A percentile compares a stretch with the other conserved stretches of the same genome.
These are phyloP conservation scores for Dictyostelium purpureum DNA, from an alignment of 78 protist species.

Conservation along the genomic window DNA sequence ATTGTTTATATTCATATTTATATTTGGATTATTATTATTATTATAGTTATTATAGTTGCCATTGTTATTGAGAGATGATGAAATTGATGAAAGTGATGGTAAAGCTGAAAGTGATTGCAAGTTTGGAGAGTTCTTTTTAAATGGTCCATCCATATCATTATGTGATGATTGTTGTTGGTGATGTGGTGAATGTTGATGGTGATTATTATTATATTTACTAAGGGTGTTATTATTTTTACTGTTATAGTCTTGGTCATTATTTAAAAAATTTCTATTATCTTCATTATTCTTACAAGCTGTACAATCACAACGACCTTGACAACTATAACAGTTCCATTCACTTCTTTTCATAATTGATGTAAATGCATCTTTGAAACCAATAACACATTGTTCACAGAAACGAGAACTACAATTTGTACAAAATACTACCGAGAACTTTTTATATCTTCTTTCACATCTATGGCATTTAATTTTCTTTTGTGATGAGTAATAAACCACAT, in stretches of 20 bases:
- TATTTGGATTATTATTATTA: background rate
- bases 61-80: background rate
- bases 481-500: constrained; percentile 13
- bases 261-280: background rate
- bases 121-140: background rate
- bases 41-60: background rate
- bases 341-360: background rate
- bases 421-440: constrained; percentile 16
- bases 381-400: constrained; percentile 36
- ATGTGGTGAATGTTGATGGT: background rate
- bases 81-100: background rate
- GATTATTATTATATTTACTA: background rate
- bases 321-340: constrained; percentile 63
- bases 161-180: too few species aligned
- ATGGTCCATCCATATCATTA: too few species aligned
- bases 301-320: constrained; percentile 40
- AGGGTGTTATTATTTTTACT: background rate
- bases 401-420: constrained; percentile 32
- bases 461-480: constrained; percentile 47
- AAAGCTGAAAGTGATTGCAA: background rate
- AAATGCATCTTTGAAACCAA: background rate
- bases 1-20: background rate
- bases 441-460: constrained; percentile 1
- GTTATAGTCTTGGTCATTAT: background rate
- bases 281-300: background rate